Conservation (phyloP, 148 eudicot species). For the Simmondsia chinensis region DNA sequence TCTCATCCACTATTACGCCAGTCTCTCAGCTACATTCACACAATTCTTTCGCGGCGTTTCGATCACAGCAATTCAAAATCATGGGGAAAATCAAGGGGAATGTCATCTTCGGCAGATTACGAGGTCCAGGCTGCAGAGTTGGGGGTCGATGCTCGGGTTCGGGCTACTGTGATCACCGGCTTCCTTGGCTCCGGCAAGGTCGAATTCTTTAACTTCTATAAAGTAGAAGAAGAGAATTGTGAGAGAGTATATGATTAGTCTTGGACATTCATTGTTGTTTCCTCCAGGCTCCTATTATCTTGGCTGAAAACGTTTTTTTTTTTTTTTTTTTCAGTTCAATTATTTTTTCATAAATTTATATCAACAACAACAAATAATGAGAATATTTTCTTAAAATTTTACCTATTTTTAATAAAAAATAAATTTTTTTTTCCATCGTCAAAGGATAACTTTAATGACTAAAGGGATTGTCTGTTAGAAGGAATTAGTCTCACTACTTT, state of each 20-base stretch:
- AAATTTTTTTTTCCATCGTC: no score
- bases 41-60: background rate
- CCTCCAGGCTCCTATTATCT: no score
- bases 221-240: no score
- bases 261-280: background rate
- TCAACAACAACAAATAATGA: background rate
- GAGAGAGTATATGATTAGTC: background rate
- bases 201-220: background rate
- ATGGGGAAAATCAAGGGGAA: constrained; percentile 18
- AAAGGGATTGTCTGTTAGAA: no score
- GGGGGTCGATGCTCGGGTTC: constrained; percentile 60
- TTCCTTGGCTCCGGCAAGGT: constrained; percentile 99
- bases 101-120: constrained; percentile 25
- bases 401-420: no score
- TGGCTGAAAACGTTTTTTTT: no score
- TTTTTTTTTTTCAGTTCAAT: background rate
- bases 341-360: background rate
- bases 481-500: no score
- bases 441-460: no score
- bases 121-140: constrained; percentile 23
- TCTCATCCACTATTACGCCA: background rate
- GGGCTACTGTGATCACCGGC: constrained; percentile 85
- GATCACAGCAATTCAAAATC: background rate
- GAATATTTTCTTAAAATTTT: no score
- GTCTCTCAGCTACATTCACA: constrained; percentile 16